Percentiles rank a stretch among this genome's conserved stretches.
phyloP scores from a whole-genome alignment of 148 eudicot species.

The Linanthus parryae region DNA sequence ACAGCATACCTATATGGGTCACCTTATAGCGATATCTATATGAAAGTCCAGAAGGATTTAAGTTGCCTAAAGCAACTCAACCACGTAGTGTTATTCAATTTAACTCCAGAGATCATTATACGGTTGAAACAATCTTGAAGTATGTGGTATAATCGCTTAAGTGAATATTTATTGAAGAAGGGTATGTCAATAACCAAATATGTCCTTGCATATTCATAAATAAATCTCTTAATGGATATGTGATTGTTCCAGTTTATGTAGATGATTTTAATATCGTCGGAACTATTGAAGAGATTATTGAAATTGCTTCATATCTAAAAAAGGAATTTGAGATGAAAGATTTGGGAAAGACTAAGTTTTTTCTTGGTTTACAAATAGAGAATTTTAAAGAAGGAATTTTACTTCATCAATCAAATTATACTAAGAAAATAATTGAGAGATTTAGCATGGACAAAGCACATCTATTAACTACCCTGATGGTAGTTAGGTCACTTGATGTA shows the following conservation, averaged over 20 bases:
- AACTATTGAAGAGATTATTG: neutral
- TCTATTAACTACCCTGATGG: no score
- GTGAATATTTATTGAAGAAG: neutral
- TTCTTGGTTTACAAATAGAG: neutral
- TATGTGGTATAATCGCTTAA: neutral
- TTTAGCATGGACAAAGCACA: no score
- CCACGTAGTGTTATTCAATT: no score
- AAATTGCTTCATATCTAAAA: neutral
- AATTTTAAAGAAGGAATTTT: neutral
- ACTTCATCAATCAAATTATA: no score
- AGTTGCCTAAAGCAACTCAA: no score
- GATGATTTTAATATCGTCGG: constrained; percentile 1
- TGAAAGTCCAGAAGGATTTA: no score
- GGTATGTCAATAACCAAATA: constrained; percentile 1
- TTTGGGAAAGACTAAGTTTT: neutral
- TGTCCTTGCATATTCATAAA: constrained; percentile 1
- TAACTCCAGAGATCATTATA: neutral
- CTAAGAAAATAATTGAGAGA: no score
- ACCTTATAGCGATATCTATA: no score
- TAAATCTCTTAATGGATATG: neutral
- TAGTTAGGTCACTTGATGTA: no score
- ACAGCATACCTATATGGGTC: no score
- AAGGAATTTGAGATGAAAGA: constrained; percentile 4
- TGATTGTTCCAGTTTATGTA: neutral
- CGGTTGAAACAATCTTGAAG: constrained; percentile 4